Evolutionary conservation across 345 rosid species (phyloP).

Genomic region (Euphorbia tirucalli): DNA sequence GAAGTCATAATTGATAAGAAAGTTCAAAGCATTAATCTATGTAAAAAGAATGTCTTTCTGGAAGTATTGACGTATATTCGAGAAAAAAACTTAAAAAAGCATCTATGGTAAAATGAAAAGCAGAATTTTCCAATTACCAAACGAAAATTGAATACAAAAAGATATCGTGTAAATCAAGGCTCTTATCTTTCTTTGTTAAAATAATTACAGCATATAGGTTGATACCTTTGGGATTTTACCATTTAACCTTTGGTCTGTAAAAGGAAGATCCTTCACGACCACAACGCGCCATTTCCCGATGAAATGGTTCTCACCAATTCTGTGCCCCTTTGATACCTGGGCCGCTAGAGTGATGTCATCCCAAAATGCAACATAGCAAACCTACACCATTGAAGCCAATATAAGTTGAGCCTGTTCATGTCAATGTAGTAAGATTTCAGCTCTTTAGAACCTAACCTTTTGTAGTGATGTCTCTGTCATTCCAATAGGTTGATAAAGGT

Average conservation of each 20-base stretch:
- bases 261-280: slow-evolving; percentile 76
- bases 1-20: not conserved
- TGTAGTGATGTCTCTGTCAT: slow-evolving; percentile 58
- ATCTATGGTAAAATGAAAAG: not conserved
- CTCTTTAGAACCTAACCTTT: slow-evolving; percentile 51
- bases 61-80: not conserved
- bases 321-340: slow-evolving; percentile 61
- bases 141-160: not conserved
- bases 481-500: slow-evolving; percentile 93
- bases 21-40: not conserved
- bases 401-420: slow-evolving; percentile 8
- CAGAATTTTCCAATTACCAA: not conserved
- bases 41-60: not conserved
- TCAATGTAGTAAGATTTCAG: slow-evolving; percentile 3
- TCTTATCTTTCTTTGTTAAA: not conserved
- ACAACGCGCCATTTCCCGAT: slow-evolving; percentile 90
- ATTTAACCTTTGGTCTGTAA: slow-evolving; percentile 83
- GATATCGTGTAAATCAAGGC: not conserved
- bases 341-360: slow-evolving; percentile 76
- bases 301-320: slow-evolving; percentile 48
- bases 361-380: slow-evolving; percentile 95
- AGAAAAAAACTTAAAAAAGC: not conserved
- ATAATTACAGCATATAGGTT: not conserved
- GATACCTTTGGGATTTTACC: slow-evolving; percentile 97
- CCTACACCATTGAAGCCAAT: slow-evolving; percentile 50